Evolutionary conservation across 305 asterid genomes (phyloP).

Genomic region (Solanum hybrid): DNA sequence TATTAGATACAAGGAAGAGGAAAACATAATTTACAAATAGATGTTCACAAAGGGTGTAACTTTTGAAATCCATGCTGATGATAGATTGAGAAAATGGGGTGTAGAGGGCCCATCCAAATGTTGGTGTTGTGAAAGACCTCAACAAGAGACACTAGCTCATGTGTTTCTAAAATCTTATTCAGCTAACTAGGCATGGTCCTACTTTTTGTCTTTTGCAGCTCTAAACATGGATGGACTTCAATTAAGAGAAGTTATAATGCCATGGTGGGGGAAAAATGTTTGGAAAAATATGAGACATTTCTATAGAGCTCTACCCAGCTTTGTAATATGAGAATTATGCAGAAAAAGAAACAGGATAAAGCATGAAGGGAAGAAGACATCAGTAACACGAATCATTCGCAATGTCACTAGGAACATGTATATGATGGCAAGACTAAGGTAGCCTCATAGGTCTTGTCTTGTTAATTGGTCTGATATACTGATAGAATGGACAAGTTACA

Average conservation of each 20-base stretch:
- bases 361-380: not conserved
- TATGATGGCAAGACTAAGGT: not conserved
- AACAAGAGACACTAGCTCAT: not conserved
- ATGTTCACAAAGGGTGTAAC: not conserved
- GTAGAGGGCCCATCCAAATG: not conserved
- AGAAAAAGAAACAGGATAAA: not conserved
- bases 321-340: too few species aligned
- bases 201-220: not conserved
- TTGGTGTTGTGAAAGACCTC: not conserved
- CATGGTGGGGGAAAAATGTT: not conserved
- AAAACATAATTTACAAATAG: not conserved
- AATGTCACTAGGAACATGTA: not conserved
- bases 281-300: not conserved
- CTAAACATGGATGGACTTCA: not conserved
- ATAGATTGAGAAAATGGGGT: not conserved
- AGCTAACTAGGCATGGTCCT: not conserved
- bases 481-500: not conserved
- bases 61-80: not conserved
- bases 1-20: not conserved
- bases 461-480: not conserved
- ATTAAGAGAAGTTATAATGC: not conserved
- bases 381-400: not conserved
- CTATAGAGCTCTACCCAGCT: not conserved
- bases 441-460: not conserved
- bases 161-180: too few species aligned